These are phyloP conservation scores for Chenopodium berlandieri DNA, from an alignment of 148 eudicot genomes.

Conservation along the genomic window DNA sequence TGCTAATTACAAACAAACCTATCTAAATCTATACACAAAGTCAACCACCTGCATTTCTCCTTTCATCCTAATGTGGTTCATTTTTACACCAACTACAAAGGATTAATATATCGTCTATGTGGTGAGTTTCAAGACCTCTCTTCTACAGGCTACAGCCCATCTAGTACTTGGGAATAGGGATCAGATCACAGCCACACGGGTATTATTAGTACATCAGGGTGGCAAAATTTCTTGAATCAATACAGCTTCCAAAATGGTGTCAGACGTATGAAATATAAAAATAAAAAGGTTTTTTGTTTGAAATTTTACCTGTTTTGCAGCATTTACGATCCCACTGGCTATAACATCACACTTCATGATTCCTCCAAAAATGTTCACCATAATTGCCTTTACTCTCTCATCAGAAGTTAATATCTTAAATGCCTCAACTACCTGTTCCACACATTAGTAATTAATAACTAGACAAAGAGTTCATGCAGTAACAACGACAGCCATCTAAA, in stretches of 20 bases:
- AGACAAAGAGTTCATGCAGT: neutral
- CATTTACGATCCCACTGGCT: constrained; percentile 97
- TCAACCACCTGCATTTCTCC: neutral
- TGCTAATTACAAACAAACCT: neutral
- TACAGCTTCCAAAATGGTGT: neutral
- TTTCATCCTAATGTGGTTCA: neutral
- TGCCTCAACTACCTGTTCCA: constrained; percentile 62
- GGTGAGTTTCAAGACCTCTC: neutral
- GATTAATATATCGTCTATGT: neutral
- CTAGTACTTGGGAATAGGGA: neutral
- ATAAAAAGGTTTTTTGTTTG: neutral
- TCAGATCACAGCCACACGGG: neutral
- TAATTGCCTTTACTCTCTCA: constrained; percentile 89
- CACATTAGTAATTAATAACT: constrained; percentile 6
- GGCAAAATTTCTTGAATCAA: neutral
- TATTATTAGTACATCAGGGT: neutral
- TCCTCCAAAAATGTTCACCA: constrained; percentile 98
- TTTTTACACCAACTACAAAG: neutral
- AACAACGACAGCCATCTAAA: neutral
- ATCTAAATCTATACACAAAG: neutral
- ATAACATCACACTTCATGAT: constrained; percentile 99
- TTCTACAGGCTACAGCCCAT: neutral
- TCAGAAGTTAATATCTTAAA: constrained; percentile 95
- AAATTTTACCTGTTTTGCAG: constrained; percentile 74
- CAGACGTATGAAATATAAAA: neutral